Percentiles rank a stretch among this genome's conserved stretches.
Evolutionary conservation across 768 basidiomycete species (phyloP).

Genomic region (Baorangia bicolor): DNA sequence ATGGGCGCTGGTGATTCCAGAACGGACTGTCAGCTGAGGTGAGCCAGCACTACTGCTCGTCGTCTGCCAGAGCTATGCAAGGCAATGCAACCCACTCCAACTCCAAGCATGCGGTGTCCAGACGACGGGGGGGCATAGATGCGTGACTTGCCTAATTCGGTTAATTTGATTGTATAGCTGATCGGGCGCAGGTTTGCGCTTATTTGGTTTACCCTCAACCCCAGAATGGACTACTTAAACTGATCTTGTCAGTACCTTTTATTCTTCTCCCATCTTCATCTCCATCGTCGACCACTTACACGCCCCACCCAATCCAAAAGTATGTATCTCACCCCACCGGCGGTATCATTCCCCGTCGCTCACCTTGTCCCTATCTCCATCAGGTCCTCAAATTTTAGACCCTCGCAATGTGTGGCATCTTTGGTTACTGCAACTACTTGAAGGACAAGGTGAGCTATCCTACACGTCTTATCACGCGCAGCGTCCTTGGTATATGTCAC

Average conservation of each 20-base stretch:
- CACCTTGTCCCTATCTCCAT: background rate
- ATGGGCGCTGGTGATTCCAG: background rate
- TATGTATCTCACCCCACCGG: background rate
- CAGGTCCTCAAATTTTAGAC: constrained; percentile 7
- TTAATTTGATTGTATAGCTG: no score
- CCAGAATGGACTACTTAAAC: constrained; percentile 35
- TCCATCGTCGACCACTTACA: constrained; percentile 8
- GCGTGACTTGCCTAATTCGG: no score
- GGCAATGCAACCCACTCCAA: constrained; percentile 13
- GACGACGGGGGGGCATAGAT: constrained; percentile 18
- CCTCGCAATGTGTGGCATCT: constrained; percentile 88
- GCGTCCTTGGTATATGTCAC: background rate
- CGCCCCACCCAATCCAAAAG: background rate
- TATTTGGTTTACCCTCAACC: constrained; percentile 35
- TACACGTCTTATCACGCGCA: background rate
- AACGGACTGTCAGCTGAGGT: background rate
- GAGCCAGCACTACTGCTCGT: no score
- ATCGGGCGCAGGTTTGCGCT: constrained; percentile 24
- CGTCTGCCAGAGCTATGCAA: constrained; percentile 10
- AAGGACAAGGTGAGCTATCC: constrained; percentile 79
- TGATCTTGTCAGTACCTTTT: background rate
- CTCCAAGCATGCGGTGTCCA: constrained; percentile 13
- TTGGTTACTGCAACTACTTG: constrained; percentile 92
- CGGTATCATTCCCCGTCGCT: background rate
- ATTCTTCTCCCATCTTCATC: constrained; percentile 25